These are phyloP conservation scores for Russula olivacea DNA, from an alignment of 768 basidiomycete genomes.

Conservation along the genomic window DNA sequence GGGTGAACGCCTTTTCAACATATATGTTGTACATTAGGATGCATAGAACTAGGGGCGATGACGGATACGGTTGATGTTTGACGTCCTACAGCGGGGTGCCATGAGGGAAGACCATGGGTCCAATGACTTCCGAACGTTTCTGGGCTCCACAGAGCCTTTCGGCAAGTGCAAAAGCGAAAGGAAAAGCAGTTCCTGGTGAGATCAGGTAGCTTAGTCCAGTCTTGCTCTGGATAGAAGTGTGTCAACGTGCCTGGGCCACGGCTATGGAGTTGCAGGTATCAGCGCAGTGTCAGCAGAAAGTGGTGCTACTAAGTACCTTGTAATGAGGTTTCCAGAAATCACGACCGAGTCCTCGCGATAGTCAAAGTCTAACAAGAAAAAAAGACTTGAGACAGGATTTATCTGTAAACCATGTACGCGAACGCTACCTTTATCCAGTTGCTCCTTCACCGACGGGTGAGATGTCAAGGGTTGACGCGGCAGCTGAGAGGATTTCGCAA, in stretches of 20 bases:
- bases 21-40: not conserved
- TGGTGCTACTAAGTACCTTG: slow-evolving; percentile 46
- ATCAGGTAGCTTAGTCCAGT: not conserved
- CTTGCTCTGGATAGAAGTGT: not conserved
- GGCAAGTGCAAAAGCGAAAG: slow-evolving; percentile 72
- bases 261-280: slow-evolving; percentile 34
- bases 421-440: slow-evolving; percentile 49
- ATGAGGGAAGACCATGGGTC: slow-evolving; percentile 67
- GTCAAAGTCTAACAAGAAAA: slow-evolving; percentile 49
- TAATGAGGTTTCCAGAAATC: slow-evolving; percentile 63
- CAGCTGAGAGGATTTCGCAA: slow-evolving; percentile 56
- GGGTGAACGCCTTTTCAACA: not conserved
- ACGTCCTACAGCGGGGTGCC: slow-evolving; percentile 31
- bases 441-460: slow-evolving; percentile 61
- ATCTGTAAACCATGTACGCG: not conserved
- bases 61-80: not conserved
- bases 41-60: not conserved
- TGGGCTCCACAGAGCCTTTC: slow-evolving; percentile 60
- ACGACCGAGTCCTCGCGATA: slow-evolving; percentile 73
- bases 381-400: not conserved
- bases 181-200: slow-evolving; percentile 60
- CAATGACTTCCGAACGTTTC: slow-evolving; percentile 54
- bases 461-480: slow-evolving; percentile 66
- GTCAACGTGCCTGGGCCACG: slow-evolving; percentile 59
- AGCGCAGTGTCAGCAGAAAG: slow-evolving; percentile 9